These are phyloP conservation scores for Ascochyta fabae DNA, from an alignment of 2,329 filamentous ascomycete species.

Conservation along the genomic window DNA sequence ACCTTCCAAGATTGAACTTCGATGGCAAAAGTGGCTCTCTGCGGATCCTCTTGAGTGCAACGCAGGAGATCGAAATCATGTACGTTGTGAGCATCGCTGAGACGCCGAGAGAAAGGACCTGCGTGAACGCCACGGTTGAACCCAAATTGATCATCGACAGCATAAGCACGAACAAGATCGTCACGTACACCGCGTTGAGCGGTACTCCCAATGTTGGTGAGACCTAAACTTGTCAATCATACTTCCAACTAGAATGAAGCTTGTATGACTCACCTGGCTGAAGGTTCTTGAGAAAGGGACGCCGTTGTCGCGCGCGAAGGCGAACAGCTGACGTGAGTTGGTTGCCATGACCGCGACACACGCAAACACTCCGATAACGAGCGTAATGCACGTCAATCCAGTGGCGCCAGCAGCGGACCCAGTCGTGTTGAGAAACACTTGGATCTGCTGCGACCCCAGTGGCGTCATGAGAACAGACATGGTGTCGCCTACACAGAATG, in stretches of 20 bases:
- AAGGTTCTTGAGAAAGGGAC: slow-evolving; percentile 37
- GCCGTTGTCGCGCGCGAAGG: slow-evolving; percentile 38
- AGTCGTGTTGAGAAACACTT: slow-evolving; percentile 36
- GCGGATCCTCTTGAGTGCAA: slow-evolving; percentile 53
- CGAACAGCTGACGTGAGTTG: slow-evolving; percentile 36
- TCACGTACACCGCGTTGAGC: slow-evolving; percentile 29
- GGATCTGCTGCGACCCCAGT: slow-evolving; percentile 27
- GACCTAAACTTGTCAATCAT: slow-evolving; percentile 12
- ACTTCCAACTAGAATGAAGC: too few species aligned
- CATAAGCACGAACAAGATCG: slow-evolving; percentile 26
- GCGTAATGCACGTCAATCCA: slow-evolving; percentile 29
- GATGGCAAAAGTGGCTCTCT: slow-evolving; percentile 52
- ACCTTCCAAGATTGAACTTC: slow-evolving; percentile 55
- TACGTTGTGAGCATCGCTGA: slow-evolving; percentile 30
- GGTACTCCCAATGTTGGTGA: slow-evolving; percentile 29
- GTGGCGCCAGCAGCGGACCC: slow-evolving; percentile 25
- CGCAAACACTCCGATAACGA: slow-evolving; percentile 27
- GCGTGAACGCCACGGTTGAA: slow-evolving; percentile 31
- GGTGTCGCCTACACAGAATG: slow-evolving; percentile 19
- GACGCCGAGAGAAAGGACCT: slow-evolving; percentile 22
- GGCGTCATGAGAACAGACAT: slow-evolving; percentile 21
- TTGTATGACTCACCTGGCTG: slow-evolving; percentile 15
- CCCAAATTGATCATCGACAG: slow-evolving; percentile 41
- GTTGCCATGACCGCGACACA: slow-evolving; percentile 33
- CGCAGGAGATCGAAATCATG: slow-evolving; percentile 54